Percentiles rank a stretch among this genome's conserved stretches.
Evolutionary conservation across 352 stramenopile genomes (phyloP).

Genomic region (Phytophthora chlamydospora): DNA sequence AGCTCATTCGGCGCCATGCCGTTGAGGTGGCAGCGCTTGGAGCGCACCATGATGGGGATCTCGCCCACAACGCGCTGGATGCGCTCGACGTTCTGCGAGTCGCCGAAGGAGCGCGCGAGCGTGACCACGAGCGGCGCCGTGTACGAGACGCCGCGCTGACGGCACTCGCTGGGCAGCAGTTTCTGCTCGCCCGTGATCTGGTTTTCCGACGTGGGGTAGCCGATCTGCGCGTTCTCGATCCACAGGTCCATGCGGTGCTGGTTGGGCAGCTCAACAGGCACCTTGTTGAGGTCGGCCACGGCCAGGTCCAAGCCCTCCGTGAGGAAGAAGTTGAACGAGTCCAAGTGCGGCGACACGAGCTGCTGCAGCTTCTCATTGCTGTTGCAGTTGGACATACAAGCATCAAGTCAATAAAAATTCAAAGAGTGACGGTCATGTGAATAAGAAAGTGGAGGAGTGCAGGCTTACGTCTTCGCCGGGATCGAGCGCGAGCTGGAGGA

Average conservation of each 20-base stretch:
- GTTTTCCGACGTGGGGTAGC: constrained; percentile 86
- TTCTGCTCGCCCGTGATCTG: constrained; percentile 86
- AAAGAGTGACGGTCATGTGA: constrained; percentile 27
- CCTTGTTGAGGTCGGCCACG: constrained; percentile 91
- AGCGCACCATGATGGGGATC: constrained; percentile 98
- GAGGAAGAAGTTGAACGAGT: constrained; percentile 99
- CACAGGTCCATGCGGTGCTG: constrained; percentile 82
- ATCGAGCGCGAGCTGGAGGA: constrained; percentile 78
- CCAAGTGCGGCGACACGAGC: constrained; percentile 96
- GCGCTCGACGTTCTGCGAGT: constrained; percentile 84
- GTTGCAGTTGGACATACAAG: constrained; percentile 20
- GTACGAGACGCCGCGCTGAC: constrained; percentile 97
- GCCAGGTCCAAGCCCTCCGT: constrained; percentile 94
- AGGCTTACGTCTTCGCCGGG: constrained; percentile 64
- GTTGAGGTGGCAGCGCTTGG: constrained; percentile 95
- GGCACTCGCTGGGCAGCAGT: constrained; percentile 94
- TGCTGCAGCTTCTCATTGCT: constrained; percentile 87
- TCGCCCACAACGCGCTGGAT: constrained; percentile 92
- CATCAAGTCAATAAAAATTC: constrained; percentile 12
- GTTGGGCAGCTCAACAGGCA: constrained; percentile 92
- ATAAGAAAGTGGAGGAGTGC: background rate
- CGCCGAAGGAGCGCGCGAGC: constrained; percentile 82
- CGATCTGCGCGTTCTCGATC: constrained; percentile 96
- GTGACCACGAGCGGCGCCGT: constrained; percentile 94
- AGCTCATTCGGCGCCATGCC: constrained; percentile 88